Evolutionary conservation across 768 basidiomycete genomes (phyloP).

Genomic region (Tulasnella sp.): DNA sequence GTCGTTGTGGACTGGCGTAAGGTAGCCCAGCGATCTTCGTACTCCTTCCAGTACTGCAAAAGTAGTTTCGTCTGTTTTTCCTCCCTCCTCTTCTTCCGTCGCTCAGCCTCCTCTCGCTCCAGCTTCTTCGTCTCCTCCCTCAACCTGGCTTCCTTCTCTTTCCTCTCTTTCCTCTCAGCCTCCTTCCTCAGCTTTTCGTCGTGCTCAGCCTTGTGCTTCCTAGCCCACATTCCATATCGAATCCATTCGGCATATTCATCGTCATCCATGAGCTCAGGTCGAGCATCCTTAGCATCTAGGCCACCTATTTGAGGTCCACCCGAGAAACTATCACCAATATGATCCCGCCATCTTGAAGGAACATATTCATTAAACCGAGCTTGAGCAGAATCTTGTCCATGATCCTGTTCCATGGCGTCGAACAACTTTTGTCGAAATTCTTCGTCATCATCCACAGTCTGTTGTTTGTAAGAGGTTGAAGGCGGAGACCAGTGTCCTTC

Average conservation of each 20-base stretch:
- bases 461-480: neutral
- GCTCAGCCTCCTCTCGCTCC: constrained; percentile 14
- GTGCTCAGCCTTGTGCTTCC: constrained; percentile 21
- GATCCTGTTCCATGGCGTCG: constrained; percentile 60
- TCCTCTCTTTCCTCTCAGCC: constrained; percentile 12
- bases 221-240: constrained; percentile 71
- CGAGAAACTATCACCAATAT: too few relatives aligned
- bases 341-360: constrained; percentile 54
- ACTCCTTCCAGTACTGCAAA: constrained; percentile 36
- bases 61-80: constrained; percentile 5
- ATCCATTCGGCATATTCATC: constrained; percentile 85
- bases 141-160: constrained; percentile 14
- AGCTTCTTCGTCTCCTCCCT: constrained; percentile 7
- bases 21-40: constrained; percentile 40
- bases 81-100: constrained; percentile 8
- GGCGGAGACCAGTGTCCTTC: constrained; percentile 24
- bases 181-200: constrained; percentile 12
- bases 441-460: constrained; percentile 34
- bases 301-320: constrained; percentile 21
- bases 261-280: constrained; percentile 51
- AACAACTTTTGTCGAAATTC: constrained; percentile 62
- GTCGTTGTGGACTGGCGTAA: constrained; percentile 21
- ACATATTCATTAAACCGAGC: constrained; percentile 56
- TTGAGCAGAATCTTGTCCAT: constrained; percentile 49
- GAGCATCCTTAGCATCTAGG: constrained; percentile 26